A percentile compares a stretch with the other conserved stretches of the same genome.
Evolutionary conservation across 2,329 filamentous ascomycete genomes (phyloP).

Genomic region (Bipolaris cookei): DNA sequence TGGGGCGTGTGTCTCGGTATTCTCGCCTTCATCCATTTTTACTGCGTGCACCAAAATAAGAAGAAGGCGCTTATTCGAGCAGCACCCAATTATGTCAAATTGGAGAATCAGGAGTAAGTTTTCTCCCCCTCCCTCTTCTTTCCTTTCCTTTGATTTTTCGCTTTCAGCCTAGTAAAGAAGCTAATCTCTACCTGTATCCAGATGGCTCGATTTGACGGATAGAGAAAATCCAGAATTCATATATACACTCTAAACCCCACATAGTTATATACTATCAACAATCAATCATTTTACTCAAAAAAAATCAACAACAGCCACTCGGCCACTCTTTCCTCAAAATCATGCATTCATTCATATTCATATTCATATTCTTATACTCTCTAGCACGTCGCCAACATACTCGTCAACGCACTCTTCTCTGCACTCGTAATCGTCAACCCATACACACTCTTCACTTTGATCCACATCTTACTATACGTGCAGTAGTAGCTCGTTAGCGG

Average conservation of each 20-base stretch:
- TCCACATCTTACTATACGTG: constrained; percentile 78
- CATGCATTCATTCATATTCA: neutral
- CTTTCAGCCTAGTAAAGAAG: neutral
- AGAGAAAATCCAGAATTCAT: constrained; percentile 68
- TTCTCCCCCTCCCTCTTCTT: neutral
- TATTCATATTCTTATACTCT: neutral
- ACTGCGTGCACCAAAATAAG: constrained; percentile 64
- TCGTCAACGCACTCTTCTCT: constrained; percentile 72
- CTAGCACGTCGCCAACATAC: constrained; percentile 70
- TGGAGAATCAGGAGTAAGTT: constrained; percentile 69
- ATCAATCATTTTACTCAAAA: neutral
- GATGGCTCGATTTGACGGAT: constrained; percentile 68
- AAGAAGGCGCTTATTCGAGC: constrained; percentile 63
- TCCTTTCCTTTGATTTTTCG: neutral
- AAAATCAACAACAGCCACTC: no score
- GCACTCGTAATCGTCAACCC: constrained; percentile 70
- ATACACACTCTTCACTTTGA: constrained; percentile 79
- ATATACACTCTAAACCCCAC: constrained; percentile 57
- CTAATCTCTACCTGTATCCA: constrained; percentile 16
- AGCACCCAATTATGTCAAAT: constrained; percentile 62
- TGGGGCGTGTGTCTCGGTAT: constrained; percentile 61
- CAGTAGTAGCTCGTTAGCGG: constrained; percentile 68
- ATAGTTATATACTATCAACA: no score
- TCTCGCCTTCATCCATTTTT: constrained; percentile 67
- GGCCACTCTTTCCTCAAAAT: no score